phyloP scores from a whole-genome alignment of 192 early-diverging fungal genomes.

The Kappamyces sp. region DNA sequence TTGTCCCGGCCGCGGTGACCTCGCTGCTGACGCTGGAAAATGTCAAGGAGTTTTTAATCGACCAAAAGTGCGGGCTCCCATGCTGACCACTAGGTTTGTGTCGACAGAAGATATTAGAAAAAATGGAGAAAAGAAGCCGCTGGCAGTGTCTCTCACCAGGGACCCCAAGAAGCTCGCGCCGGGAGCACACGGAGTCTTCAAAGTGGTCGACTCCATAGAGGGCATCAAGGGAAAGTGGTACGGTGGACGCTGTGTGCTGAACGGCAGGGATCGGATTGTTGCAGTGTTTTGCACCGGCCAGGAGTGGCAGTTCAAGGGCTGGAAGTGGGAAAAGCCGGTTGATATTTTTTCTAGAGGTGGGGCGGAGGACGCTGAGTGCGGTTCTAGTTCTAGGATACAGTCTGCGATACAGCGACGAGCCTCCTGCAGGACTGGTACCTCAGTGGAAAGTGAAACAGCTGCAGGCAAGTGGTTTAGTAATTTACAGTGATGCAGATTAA shows the following conservation, averaged over 20 bases:
- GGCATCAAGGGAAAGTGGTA: slow-evolving; percentile 78
- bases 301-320: slow-evolving; percentile 91
- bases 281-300: slow-evolving; percentile 89
- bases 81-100: slow-evolving; percentile 43
- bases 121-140: slow-evolving; percentile 61
- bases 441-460: slow-evolving; percentile 43
- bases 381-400: slow-evolving; percentile 42
- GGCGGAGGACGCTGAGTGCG: background rate
- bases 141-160: slow-evolving; percentile 42
- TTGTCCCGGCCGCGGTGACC: slow-evolving; percentile 82
- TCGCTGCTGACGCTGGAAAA: slow-evolving; percentile 85
- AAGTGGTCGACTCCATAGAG: slow-evolving; percentile 76
- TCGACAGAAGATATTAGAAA: slow-evolving; percentile 58
- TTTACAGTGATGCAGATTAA: slow-evolving; percentile 32
- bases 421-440: slow-evolving; percentile 29
- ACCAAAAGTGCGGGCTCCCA: slow-evolving; percentile 52
- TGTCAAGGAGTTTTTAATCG: slow-evolving; percentile 74
- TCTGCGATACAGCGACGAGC: slow-evolving; percentile 48
- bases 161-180: slow-evolving; percentile 33
- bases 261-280: slow-evolving; percentile 58
- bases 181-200: slow-evolving; percentile 57
- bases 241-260: background rate
- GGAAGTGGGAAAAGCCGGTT: slow-evolving; percentile 79
- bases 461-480: background rate
- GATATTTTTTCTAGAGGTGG: slow-evolving; percentile 71